Conservation (phyloP, 805 yeast species). For the Wickerhamomyces chambardii region DNA sequence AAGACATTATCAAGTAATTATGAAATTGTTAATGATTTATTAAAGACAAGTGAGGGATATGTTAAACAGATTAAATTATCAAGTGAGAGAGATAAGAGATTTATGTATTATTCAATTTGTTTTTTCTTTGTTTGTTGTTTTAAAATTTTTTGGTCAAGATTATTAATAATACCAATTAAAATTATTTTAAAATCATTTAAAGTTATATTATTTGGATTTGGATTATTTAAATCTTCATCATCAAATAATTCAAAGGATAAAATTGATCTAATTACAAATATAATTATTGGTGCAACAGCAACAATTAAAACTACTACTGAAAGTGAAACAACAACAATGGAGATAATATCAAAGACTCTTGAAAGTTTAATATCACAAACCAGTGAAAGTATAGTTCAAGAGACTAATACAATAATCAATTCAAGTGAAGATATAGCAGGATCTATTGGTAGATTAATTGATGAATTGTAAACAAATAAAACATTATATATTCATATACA, state of each 20-base stretch:
- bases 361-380: too few species aligned
- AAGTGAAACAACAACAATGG: too few species aligned
- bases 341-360: too few species aligned
- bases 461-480: not conserved
- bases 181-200: slow-evolving; percentile 2
- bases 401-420: too few species aligned
- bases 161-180: slow-evolving; percentile 12
- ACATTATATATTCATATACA: too few species aligned
- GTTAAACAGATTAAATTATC: slow-evolving; percentile 16
- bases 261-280: too few species aligned
- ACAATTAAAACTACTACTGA: too few species aligned
- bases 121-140: slow-evolving; percentile 13
- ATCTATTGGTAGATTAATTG: not conserved
- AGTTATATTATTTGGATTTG: not conserved
- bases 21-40: slow-evolving; percentile 8
- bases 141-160: slow-evolving; percentile 13
- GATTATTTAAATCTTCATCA: not conserved
- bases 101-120: slow-evolving; percentile 12
- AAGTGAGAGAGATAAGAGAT: slow-evolving; percentile 12
- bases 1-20: slow-evolving; percentile 10
- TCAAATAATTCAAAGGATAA: not conserved
- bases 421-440: not conserved
- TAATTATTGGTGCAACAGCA: too few species aligned
- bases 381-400: too few species aligned
- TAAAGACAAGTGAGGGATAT: slow-evolving; percentile 14